Percentiles rank a stretch among this genome's conserved stretches.
Conservation (phyloP, 306 rosid species). For the Medicago ruthenica region DNA sequence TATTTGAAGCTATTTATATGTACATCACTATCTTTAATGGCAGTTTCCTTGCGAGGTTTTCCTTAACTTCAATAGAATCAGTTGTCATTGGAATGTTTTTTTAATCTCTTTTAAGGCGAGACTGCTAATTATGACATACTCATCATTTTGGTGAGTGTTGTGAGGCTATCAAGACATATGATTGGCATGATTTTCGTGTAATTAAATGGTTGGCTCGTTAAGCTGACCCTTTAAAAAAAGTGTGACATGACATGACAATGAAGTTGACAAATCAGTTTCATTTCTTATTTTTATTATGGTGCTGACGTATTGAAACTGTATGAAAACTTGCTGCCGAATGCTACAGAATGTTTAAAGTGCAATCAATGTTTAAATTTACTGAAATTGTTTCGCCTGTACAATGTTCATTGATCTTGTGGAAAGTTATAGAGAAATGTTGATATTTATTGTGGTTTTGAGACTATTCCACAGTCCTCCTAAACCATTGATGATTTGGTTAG, state of each 20-base stretch:
- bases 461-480: neutral
- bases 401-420: neutral
- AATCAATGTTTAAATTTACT: neutral
- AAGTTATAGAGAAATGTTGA: neutral
- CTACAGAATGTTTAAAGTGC: neutral
- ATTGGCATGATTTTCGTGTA: constrained; percentile 70
- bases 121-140: constrained; percentile 84
- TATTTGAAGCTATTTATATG: too few species aligned
- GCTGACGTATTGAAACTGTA: neutral
- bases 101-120: constrained; percentile 52
- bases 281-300: neutral
- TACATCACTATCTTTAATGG: neutral
- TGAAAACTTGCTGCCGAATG: neutral
- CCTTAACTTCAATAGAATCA: neutral
- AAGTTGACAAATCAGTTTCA: neutral
- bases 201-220: constrained; percentile 53
- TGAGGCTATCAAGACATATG: constrained; percentile 88
- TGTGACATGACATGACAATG: neutral
- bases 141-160: constrained; percentile 60
- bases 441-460: neutral
- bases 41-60: neutral
- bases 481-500: neutral
- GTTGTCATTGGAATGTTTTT: neutral
- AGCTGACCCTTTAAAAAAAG: constrained; percentile 49
- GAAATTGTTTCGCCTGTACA: neutral